phyloP scores from a whole-genome alignment of 352 stramenopile genomes.

The Phytopythium vexans region DNA sequence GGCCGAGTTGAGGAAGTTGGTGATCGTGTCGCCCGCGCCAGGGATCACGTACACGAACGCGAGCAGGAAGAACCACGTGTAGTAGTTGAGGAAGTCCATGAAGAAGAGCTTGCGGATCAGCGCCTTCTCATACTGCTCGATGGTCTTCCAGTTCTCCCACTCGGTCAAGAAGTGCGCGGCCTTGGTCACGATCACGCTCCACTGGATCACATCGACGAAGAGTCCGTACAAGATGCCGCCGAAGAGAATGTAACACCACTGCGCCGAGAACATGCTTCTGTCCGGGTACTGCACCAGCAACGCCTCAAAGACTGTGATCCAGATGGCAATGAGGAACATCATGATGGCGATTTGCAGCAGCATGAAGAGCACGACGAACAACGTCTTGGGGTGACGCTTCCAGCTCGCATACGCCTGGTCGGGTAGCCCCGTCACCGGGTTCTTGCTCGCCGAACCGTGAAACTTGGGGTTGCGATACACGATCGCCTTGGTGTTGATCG shows the following conservation, averaged over 20 bases:
- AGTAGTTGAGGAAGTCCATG: slow-evolving; percentile 89
- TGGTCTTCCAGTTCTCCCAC: slow-evolving; percentile 86
- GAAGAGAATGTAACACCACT: slow-evolving; percentile 81
- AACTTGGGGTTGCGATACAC: slow-evolving; percentile 78
- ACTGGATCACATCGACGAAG: slow-evolving; percentile 84
- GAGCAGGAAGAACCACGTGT: slow-evolving; percentile 85
- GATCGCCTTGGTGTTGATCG: slow-evolving; percentile 59
- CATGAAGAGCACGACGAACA: slow-evolving; percentile 66
- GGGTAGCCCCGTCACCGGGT: slow-evolving; percentile 58
- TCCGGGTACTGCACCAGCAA: slow-evolving; percentile 71
- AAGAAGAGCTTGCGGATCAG: slow-evolving; percentile 79
- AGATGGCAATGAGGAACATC: slow-evolving; percentile 82
- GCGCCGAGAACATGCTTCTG: slow-evolving; percentile 59
- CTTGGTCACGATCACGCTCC: slow-evolving; percentile 74
- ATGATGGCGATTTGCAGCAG: slow-evolving; percentile 81
- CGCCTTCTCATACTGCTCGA: slow-evolving; percentile 78
- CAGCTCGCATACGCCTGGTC: slow-evolving; percentile 72
- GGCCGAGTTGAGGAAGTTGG: slow-evolving; percentile 70
- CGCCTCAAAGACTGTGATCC: slow-evolving; percentile 79
- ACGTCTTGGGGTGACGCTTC: slow-evolving; percentile 74
- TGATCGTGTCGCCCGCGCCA: slow-evolving; percentile 75
- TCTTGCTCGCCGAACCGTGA: slow-evolving; percentile 44
- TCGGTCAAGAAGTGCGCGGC: slow-evolving; percentile 68
- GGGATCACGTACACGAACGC: slow-evolving; percentile 86
- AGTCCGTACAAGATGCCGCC: slow-evolving; percentile 75